Conservation (phyloP, 768 basidiomycete genomes). For the Leccinum broughii region DNA sequence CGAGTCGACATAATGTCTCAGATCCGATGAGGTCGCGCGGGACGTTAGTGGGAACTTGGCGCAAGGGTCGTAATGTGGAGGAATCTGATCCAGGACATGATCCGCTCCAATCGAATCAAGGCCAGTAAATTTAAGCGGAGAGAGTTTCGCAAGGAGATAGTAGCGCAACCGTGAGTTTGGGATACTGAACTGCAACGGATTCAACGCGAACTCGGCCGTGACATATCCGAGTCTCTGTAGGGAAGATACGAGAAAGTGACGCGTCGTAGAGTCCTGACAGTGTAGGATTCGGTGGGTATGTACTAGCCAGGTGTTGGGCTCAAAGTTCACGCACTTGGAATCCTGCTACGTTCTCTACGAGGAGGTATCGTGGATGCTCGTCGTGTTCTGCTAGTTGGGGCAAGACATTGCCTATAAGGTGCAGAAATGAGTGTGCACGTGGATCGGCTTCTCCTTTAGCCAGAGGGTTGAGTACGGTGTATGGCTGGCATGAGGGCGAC, state of each 20-base stretch:
- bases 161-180: constrained; percentile 84
- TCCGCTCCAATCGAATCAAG: constrained; percentile 17
- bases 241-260: constrained; percentile 51
- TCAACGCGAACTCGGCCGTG: constrained; percentile 63
- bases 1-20: constrained; percentile 18
- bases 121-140: constrained; percentile 40
- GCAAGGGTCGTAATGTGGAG: constrained; percentile 41
- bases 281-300: constrained; percentile 9
- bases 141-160: constrained; percentile 68
- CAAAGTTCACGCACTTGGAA: constrained; percentile 59
- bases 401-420: constrained; percentile 62
- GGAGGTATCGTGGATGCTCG: constrained; percentile 55
- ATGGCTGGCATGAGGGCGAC: constrained; percentile 84
- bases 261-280: constrained; percentile 62
- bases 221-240: constrained; percentile 57
- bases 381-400: constrained; percentile 50
- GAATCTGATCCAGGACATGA: constrained; percentile 53
- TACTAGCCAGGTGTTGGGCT: background rate
- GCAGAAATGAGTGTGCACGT: constrained; percentile 73
- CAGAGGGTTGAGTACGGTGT: constrained; percentile 73
- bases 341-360: constrained; percentile 82
- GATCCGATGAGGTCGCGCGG: background rate
- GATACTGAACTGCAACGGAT: constrained; percentile 75
- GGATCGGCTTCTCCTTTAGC: constrained; percentile 74
- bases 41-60: background rate